Conservation (phyloP, 768 basidiomycete species). For the Lactifluus echinatus region DNA sequence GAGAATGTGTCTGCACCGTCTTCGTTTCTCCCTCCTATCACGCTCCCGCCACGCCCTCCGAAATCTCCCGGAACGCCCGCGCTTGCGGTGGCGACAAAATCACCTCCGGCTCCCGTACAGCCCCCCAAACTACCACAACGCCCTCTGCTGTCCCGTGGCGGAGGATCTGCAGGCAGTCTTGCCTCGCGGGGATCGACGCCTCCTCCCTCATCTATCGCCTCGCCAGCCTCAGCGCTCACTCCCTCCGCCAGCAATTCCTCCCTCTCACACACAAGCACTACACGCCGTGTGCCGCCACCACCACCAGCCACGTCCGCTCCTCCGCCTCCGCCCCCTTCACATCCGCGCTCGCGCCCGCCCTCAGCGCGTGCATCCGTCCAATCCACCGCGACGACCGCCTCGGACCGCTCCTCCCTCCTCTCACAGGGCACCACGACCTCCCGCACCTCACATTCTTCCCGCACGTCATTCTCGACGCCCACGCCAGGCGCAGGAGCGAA, state of each 20-base stretch:
- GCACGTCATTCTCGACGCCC: not conserved
- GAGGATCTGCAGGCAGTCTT: not conserved
- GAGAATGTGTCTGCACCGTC: slow-evolving; percentile 53
- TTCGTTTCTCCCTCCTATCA: slow-evolving; percentile 30
- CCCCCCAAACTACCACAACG: slow-evolving; percentile 20
- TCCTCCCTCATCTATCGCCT: slow-evolving; percentile 29
- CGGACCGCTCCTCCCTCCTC: slow-evolving; percentile 11
- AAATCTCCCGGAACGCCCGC: slow-evolving; percentile 23
- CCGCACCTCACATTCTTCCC: slow-evolving; percentile 28
- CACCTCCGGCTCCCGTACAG: not conserved
- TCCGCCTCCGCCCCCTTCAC: slow-evolving; percentile 1
- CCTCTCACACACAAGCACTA: not conserved
- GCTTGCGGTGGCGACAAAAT: not conserved
- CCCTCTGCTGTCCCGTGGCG: not conserved
- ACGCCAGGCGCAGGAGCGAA: slow-evolving; percentile 9
- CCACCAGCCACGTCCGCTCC: not conserved
- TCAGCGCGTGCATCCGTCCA: slow-evolving; percentile 30
- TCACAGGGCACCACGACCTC: slow-evolving; percentile 47
- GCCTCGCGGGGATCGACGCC: slow-evolving; percentile 18
- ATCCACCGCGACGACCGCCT: slow-evolving; percentile 25
- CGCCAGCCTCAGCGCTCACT: slow-evolving; percentile 11
- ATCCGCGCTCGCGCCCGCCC: slow-evolving; percentile 12
- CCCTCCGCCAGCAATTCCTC: slow-evolving; percentile 2
- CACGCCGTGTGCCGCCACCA: slow-evolving; percentile 6
- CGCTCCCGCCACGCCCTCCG: slow-evolving; percentile 22